Conservation (phyloP, 2,329 filamentous ascomycete species). For the Aureobasidium sp. region DNA sequence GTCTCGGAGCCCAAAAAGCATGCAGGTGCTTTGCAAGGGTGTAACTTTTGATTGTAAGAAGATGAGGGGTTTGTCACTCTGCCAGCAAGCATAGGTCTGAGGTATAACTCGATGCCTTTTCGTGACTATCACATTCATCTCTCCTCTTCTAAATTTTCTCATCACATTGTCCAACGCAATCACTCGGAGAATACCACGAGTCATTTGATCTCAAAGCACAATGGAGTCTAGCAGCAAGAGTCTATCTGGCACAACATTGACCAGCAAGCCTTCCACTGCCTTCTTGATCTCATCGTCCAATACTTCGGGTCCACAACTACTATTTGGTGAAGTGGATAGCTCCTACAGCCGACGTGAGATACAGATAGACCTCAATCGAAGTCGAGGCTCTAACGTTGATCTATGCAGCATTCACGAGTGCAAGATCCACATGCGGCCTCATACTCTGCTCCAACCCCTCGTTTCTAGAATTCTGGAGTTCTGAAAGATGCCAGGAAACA, state of each 20-base stretch:
- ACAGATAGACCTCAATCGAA: neutral
- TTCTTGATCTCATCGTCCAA: conserved; percentile 27
- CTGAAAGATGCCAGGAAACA: conserved; percentile 38
- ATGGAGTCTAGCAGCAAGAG: neutral
- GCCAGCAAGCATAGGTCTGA: neutral
- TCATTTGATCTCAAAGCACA: too few relatives aligned
- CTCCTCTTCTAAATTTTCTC: neutral
- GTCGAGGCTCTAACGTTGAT: conserved; percentile 8
- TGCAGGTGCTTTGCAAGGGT: neutral
- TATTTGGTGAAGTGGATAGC: conserved; percentile 44
- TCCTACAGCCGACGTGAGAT: conserved; percentile 31
- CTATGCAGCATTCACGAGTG: conserved; percentile 35
- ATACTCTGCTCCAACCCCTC: conserved; percentile 41
- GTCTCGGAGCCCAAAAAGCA: neutral
- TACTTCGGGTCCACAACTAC: conserved; percentile 29
- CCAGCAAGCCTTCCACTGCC: conserved; percentile 26
- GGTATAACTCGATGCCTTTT: neutral
- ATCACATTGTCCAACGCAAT: neutral
- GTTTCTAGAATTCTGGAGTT: conserved; percentile 43
- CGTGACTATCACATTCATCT: neutral
- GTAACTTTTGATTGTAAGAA: neutral
- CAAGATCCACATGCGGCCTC: conserved; percentile 41
- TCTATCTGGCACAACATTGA: conserved; percentile 18
- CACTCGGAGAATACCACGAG: neutral
- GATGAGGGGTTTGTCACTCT: conserved; percentile 17